A percentile compares a stretch with the other conserved stretches of the same genome.
Conservation (phyloP, 257 asterid genomes). For the Avicennia marina region DNA sequence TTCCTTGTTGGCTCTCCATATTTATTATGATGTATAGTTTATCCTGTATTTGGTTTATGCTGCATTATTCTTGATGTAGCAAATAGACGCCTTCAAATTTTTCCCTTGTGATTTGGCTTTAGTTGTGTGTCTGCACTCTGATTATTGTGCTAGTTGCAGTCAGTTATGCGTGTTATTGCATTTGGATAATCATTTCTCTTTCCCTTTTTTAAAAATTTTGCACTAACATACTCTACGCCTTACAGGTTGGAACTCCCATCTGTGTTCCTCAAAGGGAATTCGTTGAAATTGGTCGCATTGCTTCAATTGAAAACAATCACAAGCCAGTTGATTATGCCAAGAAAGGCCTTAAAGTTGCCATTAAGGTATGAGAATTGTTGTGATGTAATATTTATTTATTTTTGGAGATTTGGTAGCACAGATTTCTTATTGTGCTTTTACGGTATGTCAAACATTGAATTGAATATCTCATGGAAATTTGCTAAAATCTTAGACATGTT, state of each 20-base stretch:
- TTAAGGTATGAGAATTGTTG: conserved; percentile 59
- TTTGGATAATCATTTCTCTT: conserved; percentile 3
- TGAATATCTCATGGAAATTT: conserved; percentile 2
- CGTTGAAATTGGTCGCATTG: conserved; percentile 81
- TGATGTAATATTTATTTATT: neutral
- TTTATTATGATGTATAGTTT: no score
- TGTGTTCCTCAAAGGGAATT: conserved; percentile 82
- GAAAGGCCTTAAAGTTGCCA: conserved; percentile 89
- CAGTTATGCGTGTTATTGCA: neutral
- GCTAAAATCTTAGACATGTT: neutral
- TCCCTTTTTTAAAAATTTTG: conserved; percentile 1
- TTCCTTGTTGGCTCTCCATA: neutral
- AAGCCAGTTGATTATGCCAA: conserved; percentile 84
- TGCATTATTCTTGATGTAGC: neutral
- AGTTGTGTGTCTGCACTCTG: no score
- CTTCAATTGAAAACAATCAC: conserved; percentile 90
- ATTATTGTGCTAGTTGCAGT: neutral
- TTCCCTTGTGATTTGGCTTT: no score
- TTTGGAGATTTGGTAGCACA: neutral
- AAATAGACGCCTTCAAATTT: no score
- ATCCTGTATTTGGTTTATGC: neutral
- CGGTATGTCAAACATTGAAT: neutral
- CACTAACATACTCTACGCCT: neutral
- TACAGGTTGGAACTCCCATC: conserved; percentile 71
- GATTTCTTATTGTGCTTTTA: neutral